Evolutionary conservation across 2,329 filamentous ascomycete species (phyloP), one percentile per base, ranked within the genome.

Genomic region (Balansia obtecta): DNA sequence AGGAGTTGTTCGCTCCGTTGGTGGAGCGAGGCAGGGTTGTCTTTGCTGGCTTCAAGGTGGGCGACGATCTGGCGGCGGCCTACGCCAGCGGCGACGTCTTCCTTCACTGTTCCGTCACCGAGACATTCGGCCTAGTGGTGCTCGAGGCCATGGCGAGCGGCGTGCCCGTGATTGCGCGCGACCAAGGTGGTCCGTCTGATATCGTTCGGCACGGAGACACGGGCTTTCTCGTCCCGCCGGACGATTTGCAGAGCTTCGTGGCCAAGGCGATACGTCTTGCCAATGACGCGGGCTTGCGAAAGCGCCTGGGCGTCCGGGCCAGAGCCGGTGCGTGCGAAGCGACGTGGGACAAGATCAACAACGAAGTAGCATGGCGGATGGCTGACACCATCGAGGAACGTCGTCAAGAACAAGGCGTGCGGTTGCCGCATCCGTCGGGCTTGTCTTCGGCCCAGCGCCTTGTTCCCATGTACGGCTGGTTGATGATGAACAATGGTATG

Each of bases 331-430:
- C 82, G 0, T 76, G 76, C 53, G 72, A 80, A 46, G 81, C 78
- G 2, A 86, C 80, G 0, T 86, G 83, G 83, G 80, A 85, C 52
- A 82, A 77, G 65, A 83, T 86, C 63, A 83, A 84, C 66, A 83
- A 83, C 57, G 78, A 76, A 46, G 82, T 85, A 1, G 83, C 83
- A 3, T 80, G 79, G 73, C 74, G 77, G 51, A 77, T 86, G 66
- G 68, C 73, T 3, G 72, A 76, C 47, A 68, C 67, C n/a, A 75
- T 79, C 46, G 68, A 71, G 15, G 68, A 74, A 44, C 64, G 74
- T 20, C 64, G 68, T 45, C 60, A 56, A 27, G 68, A 68, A 50
- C 52, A 56, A 49, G 54, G 54, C 4, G 51, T 50, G 8, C 33
- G 46, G 15, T 49, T 48, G 38, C 53, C 52, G 3, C 46, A 55